Evolutionary conservation across 805 yeast species (phyloP).

Genomic region (Cyberlindnera nakhonratchasimensis): DNA sequence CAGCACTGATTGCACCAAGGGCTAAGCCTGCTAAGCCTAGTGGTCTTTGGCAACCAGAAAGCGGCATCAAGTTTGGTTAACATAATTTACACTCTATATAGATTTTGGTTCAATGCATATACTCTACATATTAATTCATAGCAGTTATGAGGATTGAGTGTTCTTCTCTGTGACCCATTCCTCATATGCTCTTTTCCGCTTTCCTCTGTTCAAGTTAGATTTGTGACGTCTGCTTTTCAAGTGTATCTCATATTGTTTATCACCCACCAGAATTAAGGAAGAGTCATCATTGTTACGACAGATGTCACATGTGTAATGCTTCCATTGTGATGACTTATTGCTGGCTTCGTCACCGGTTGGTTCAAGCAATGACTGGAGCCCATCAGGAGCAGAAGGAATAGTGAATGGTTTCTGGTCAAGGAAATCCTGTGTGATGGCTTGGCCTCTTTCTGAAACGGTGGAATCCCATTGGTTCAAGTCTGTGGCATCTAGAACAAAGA

Average conservation of each 20-base stretch:
- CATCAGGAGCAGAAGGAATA: conserved; percentile 36
- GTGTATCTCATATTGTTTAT: conserved; percentile 67
- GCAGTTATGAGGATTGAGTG: conserved; percentile 1
- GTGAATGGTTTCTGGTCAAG: conserved; percentile 20
- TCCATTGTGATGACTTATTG: conserved; percentile 46
- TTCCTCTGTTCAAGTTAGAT: conserved; percentile 43
- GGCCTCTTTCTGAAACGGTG: conserved; percentile 55
- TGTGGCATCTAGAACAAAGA: conserved; percentile 74
- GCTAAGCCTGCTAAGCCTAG: conserved; percentile 25
- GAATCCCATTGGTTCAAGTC: conserved; percentile 59
- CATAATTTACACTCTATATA: neutral
- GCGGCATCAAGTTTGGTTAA: conserved; percentile 27
- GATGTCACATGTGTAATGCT: conserved; percentile 60
- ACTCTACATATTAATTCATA: neutral
- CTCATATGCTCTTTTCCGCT: conserved; percentile 52
- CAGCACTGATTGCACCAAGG: conserved; percentile 24
- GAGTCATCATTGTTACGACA: conserved; percentile 59
- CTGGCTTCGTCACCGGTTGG: conserved; percentile 19
- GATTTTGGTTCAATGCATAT: neutral
- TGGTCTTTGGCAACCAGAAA: conserved; percentile 29
- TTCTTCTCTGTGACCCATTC: conserved; percentile 31
- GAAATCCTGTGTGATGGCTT: conserved; percentile 43
- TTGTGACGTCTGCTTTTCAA: conserved; percentile 65
- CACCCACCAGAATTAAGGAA: conserved; percentile 67
- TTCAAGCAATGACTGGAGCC: conserved; percentile 23